Base-by-base conservation (phyloP, 1,284 basidiomycete species). In the Testicularia cyperi region DNA sequence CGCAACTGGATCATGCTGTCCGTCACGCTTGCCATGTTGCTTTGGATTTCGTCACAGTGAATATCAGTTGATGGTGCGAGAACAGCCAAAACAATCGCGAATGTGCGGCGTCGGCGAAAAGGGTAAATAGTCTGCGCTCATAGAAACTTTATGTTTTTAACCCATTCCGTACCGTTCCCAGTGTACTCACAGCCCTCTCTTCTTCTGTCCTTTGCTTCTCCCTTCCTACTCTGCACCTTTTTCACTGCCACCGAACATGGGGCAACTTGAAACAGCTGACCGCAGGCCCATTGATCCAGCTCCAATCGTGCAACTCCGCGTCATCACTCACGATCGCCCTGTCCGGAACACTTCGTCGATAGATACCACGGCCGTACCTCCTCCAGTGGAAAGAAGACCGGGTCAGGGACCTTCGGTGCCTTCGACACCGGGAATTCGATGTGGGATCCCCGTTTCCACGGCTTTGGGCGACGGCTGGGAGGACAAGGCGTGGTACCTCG, bases 221-320 rank as follows among this genome's bases (percentile, higher is more conserved):
- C n/a, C n/a, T n/a, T n/a, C n/a, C n/a, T n/a, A n/a, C n/a, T n/a
- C n/a, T n/a, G n/a, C n/a, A n/a, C n/a, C n/a, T n/a, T n/a, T n/a
- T n/a, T n/a, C n/a, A n/a, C n/a, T n/a, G n/a, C n/a, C n/a, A n/a
- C n/a, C n/a, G n/a, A n/a, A n/a, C n/a, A n/a, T n/a, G n/a, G n/a
- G n/a, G n/a, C n/a, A n/a, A n/a, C 19, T 15, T 37, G 20, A 8
- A 30, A 26, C 77, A 90, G 90, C 90, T 49, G 89, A 96, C 80
- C 83, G 92, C 27, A 82, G 92, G 22, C 91, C 92, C 3, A 90
- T 97, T 72, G 91, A 96, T 80, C 92, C 94, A 0, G 90, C 91
- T 0, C 92, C 92, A 12, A 92, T 96, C 76, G 85, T 96, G n/a
- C 90, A 94, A 77, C 83, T 97, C 6, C 85, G 88, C 41, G 88